Evolutionary conservation across 2,329 filamentous ascomycete species (phyloP), one percentile per base, ranked within the genome.

Genomic region (Sphaerostilbella broomeana): DNA sequence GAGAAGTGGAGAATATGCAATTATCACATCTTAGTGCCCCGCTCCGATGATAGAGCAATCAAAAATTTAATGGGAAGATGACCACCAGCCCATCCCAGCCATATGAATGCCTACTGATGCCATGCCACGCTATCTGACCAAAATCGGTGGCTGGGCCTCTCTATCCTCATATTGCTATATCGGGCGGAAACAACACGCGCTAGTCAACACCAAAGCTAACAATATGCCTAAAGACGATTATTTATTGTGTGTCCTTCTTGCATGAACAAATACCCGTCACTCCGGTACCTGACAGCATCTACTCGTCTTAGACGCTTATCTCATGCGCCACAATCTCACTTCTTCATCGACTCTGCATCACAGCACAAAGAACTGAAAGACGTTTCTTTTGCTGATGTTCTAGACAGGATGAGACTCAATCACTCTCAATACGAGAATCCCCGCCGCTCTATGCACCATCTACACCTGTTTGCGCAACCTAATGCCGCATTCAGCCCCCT

Each of bases 91-190:
- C n/a, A n/a, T n/a, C n/a, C n/a, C n/a, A n/a, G n/a, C n/a, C n/a
- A n/a, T n/a, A n/a, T n/a, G n/a, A n/a, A n/a, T n/a, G n/a, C n/a
- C n/a, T n/a, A n/a, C n/a, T n/a, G n/a, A n/a, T n/a, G n/a, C n/a
- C n/a, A n/a, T 12, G 12, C 22, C 4, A 13, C 7, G 15, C 13
- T 16, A 28, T 28, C 16, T 16, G 28, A 19, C 26, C 40, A 39
- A 44, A 44, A 25, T 27, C 17, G 44, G 44, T 44, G 44, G 41
- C 44, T 46, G 41, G 38, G 38, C 7, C 21, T 12, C 13, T 35
- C 15, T 30, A 22, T 13, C n/a, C n/a, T 29, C 25, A 15, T 30
- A 38, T 13, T 25, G 13, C 29, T 42, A 10, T 41, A 41, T 12
- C 38, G 38, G 17, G 38, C n/a, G n/a, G 37, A 15, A 18, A n/a